Conservation (phyloP, 805 yeast species). For the Kazachstania taianensis region DNA sequence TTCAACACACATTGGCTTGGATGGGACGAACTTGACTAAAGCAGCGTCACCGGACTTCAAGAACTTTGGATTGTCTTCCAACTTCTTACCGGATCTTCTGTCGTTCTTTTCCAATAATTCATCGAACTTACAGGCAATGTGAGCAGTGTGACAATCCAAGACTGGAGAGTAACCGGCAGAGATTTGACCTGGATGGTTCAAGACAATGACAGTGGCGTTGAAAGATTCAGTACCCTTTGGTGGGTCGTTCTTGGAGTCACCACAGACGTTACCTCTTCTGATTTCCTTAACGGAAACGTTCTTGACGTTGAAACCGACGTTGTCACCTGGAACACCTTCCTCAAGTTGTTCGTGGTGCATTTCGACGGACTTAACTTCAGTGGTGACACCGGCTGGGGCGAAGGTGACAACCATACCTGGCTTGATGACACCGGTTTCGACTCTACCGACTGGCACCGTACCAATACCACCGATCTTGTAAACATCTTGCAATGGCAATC, state of each 20-base stretch:
- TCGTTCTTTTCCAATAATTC: slow-evolving; percentile 74
- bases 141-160: slow-evolving; percentile 83
- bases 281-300: slow-evolving; percentile 81
- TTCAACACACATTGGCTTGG: slow-evolving; percentile 93
- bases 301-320: slow-evolving; percentile 85
- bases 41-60: slow-evolving; percentile 96
- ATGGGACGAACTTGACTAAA: slow-evolving; percentile 77
- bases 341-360: slow-evolving; percentile 76
- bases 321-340: slow-evolving; percentile 86
- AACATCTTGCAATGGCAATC: slow-evolving; percentile 84
- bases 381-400: slow-evolving; percentile 86
- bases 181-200: slow-evolving; percentile 89
- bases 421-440: slow-evolving; percentile 86
- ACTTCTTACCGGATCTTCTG: slow-evolving; percentile 83
- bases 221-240: slow-evolving; percentile 71
- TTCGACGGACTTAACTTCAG: slow-evolving; percentile 83
- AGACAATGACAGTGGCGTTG: slow-evolving; percentile 78
- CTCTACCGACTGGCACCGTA: slow-evolving; percentile 90
- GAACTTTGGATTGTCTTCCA: slow-evolving; percentile 85
- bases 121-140: slow-evolving; percentile 82
- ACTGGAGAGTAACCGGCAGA: slow-evolving; percentile 88
- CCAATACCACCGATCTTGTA: slow-evolving; percentile 91
- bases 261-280: slow-evolving; percentile 88
- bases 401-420: slow-evolving; percentile 84
- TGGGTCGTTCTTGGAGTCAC: slow-evolving; percentile 86